A percentile compares a stretch with the other conserved stretches of the same genome.
Conservation (phyloP, 2,329 filamentous ascomycete genomes). For the Nemania serpens region DNA sequence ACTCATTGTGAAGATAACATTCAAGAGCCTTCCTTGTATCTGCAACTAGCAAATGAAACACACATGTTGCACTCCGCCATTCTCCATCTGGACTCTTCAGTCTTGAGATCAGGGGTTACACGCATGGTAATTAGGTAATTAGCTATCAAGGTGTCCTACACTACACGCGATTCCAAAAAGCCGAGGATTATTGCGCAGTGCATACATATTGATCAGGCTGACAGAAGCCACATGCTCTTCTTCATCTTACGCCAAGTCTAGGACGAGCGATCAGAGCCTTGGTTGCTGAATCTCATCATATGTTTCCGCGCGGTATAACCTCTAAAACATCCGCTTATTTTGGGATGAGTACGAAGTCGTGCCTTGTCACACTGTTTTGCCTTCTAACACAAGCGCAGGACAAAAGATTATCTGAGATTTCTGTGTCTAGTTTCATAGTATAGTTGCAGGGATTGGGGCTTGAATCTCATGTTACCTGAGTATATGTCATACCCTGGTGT, state of each 20-base stretch:
- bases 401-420: constrained; percentile 8
- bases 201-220: constrained; percentile 21
- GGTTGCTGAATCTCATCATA: constrained; percentile 7
- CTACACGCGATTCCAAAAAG: background rate
- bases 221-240: background rate
- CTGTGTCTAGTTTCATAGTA: background rate
- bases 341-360: constrained; percentile 23
- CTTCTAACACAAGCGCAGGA: constrained; percentile 20
- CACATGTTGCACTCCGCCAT: too few relatives aligned
- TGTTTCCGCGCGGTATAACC: constrained; percentile 7
- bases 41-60: too few relatives aligned
- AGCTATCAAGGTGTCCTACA: too few relatives aligned
- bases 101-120: too few relatives aligned
- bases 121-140: too few relatives aligned
- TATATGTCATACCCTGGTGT: background rate
- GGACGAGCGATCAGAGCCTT: constrained; percentile 18
- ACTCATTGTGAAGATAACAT: too few relatives aligned
- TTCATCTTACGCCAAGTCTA: background rate
- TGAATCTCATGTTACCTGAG: constrained; percentile 18
- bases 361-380: constrained; percentile 15
- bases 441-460: background rate
- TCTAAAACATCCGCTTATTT: constrained; percentile 11
- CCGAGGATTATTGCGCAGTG: constrained; percentile 15
- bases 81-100: too few relatives aligned
- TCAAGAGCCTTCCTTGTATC: too few relatives aligned